Base-by-base conservation (phyloP, 2,329 filamentous ascomycete genomes). In the Zalaria obscura region DNA sequence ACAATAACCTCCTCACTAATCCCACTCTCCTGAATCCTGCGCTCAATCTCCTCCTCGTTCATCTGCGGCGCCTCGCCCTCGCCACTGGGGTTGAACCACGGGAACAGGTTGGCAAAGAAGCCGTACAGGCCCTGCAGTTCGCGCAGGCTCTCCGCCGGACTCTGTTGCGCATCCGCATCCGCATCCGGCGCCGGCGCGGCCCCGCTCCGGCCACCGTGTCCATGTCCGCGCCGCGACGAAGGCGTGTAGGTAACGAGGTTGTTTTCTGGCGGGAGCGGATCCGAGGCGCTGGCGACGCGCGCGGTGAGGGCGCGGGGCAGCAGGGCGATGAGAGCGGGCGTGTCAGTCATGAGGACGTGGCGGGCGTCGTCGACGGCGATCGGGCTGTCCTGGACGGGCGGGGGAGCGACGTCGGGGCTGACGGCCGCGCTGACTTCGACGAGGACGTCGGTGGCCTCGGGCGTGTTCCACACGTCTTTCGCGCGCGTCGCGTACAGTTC, bases 391-490 rank as follows among this genome's bases (percentile, higher is more conserved):
- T 59, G 58, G 11, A 56, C 47, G 2, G 51, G 40, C 3, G 61
- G 44, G 59, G 72, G 47, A 57, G 65, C 41, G 53, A 62, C 45
- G 1, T 67, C 59, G 2, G 68, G 57, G 9, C 54, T 52, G 39
- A 71, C 59, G 7, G 70, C 70, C 46, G 75, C 73, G 36, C 78
- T 80, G 10, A 80, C 75, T 52, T 84, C 77, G 27, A 80, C 70
- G 2, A 95, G 72, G 5, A 94, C 62, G 4, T 68, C 64, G 3
- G 72, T 78, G 9, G 75, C 76, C 52, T 85, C 79, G 1, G 82
- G 72, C 3, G 79, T 86, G 55, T 87, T 87, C 88, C 88, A 95
- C 3, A 93, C 65, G 50, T 89, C 83, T 54, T 87, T 89, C 4
- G 82, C 73, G 36, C 82, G 76, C 43, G 76, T 69, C 27, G 85